Base-by-base conservation (phyloP, 306 rosid genomes). In the Acmispon strigosus region DNA sequence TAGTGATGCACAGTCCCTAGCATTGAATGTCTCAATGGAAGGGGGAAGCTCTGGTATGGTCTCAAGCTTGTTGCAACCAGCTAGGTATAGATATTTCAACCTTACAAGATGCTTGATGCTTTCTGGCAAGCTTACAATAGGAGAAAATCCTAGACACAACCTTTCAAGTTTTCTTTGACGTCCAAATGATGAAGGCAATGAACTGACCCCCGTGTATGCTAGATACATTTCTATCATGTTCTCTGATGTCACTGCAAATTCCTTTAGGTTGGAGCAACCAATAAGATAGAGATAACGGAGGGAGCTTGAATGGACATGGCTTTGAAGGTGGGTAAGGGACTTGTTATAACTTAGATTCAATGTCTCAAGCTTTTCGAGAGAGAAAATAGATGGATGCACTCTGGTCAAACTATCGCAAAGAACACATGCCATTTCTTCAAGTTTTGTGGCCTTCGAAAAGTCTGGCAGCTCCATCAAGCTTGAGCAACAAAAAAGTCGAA, bases 1-100 rank as follows among this genome's bases (percentile, higher is more conserved):
- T 8, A 82, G 55, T 22, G 80, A 78, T 19, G 62, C 18, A 14
- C 86, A 82, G n/a, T 17, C 52, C 22, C 37, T 5, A 0, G 78
- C 83, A 8, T 57, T 29, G 15, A 82, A 29, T 0, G 3, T 16
- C 32, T 43, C 37, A 1, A 82, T 0, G 0, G 62, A 69, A 2
- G 12, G 3, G 1, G 83, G 86, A 10, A 82, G 78, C 73, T 78
- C 76, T 9, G 83, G 80, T 24, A 82, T 14, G 65, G 48, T 59
- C 2, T 4, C 45, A 66, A 82, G 83, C 8, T 54, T n/a, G 6
- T 1, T 2, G 29, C 82, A 76, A 5, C 7, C 0, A 0, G 0
- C 4, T 7, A 80, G 0, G 4, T 34, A 8, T 0, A 82, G 48
- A 11, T 9, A 0, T 47, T 18, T 8, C 54, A 82, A 19, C 24